Conservation (phyloP, 345 rosid species). For the Boechera stricta region DNA sequence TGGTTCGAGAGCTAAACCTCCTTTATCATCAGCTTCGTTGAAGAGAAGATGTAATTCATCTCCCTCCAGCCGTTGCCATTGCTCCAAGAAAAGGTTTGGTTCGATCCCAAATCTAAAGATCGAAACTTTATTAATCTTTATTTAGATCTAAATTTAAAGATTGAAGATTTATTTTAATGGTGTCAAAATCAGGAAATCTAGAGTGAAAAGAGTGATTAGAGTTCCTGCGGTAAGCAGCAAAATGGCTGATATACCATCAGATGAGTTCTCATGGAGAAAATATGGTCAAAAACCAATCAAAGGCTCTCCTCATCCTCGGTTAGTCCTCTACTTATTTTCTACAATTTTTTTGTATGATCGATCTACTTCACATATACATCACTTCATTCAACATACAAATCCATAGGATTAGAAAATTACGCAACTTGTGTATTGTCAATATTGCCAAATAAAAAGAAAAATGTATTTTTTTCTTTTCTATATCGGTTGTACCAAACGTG, state of each 20-base stretch:
- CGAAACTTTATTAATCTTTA: neutral
- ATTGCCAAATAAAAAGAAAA: constrained; percentile 3
- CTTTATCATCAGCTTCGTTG: constrained; percentile 58
- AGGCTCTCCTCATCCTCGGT: constrained; percentile 99
- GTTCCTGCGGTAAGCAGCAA: constrained; percentile 84
- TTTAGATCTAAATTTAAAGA: constrained; percentile 20
- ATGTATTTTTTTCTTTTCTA: constrained; percentile 2
- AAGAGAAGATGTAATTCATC: constrained; percentile 84
- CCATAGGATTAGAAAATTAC: constrained; percentile 2
- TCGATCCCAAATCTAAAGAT: constrained; percentile 4
- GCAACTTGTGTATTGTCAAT: constrained; percentile 38
- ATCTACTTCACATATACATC: constrained; percentile 13
- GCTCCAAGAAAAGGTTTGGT: constrained; percentile 84
- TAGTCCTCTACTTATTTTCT: neutral
- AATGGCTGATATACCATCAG: constrained; percentile 92
- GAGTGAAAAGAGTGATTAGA: constrained; percentile 67
- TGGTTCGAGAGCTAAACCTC: constrained; percentile 71
- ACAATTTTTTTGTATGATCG: neutral
- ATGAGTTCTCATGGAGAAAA: constrained; percentile 93
- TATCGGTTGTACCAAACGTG: constrained; percentile 40
- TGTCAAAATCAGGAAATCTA: constrained; percentile 62
- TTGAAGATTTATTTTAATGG: neutral
- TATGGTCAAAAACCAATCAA: constrained; percentile 98
- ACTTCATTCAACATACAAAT: neutral
- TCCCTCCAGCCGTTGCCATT: constrained; percentile 82